Evolutionary conservation across 2,329 filamentous ascomycete genomes (phyloP).

Genomic region (Penicillium sp.): DNA sequence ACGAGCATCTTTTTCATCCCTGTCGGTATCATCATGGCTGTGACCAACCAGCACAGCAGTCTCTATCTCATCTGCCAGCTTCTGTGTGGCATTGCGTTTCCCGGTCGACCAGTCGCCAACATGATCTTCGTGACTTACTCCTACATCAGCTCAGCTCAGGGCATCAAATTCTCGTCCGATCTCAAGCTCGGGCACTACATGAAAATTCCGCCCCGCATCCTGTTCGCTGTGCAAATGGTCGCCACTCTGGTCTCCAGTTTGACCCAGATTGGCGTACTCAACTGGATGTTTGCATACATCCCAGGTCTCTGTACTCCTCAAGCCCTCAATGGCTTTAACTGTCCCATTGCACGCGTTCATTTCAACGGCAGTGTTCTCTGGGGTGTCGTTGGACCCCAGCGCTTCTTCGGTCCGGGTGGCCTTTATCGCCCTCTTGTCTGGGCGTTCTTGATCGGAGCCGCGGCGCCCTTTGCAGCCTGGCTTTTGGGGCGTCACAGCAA

Average conservation of each 20-base stretch:
- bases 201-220: constrained; percentile 56
- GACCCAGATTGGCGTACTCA: constrained; percentile 76
- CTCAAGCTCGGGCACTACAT: constrained; percentile 66
- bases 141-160: constrained; percentile 82
- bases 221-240: constrained; percentile 55
- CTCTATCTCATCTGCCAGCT: constrained; percentile 84
- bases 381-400: constrained; percentile 75
- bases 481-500: constrained; percentile 55
- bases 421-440: constrained; percentile 72
- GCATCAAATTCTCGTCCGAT: constrained; percentile 82
- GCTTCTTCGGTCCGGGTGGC: constrained; percentile 73
- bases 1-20: constrained; percentile 80
- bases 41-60: constrained; percentile 82
- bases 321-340: constrained; percentile 83
- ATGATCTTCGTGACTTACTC: constrained; percentile 93
- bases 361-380: constrained; percentile 87
- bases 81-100: constrained; percentile 74
- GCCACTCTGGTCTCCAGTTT: constrained; percentile 64
- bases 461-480: constrained; percentile 70
- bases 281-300: constrained; percentile 83
- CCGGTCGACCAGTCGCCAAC: constrained; percentile 78
- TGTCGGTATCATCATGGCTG: constrained; percentile 87
- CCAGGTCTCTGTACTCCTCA: constrained; percentile 68
- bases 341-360: constrained; percentile 78
- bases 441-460: constrained; percentile 71